Evolutionary conservation across 257 asterid genomes (phyloP).

Genomic region (Ajuga chamaepitys): DNA sequence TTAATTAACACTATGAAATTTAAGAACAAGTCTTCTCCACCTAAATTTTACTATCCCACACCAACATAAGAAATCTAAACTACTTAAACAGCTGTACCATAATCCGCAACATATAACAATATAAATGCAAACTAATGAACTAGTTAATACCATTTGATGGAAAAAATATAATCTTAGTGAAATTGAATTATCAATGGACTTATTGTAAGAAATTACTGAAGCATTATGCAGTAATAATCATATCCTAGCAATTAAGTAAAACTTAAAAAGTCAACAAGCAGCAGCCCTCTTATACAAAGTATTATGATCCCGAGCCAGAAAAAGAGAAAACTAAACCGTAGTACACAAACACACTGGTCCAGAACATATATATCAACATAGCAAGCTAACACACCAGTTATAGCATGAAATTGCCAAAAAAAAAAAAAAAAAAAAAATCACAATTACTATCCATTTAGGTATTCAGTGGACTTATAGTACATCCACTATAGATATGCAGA

Average conservation of each 20-base stretch:
- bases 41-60: not conserved
- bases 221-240: not conserved
- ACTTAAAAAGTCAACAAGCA: not conserved
- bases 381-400: not conserved
- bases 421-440: not conserved
- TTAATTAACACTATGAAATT: not conserved
- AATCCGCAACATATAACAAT: not conserved
- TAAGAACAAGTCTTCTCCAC: not conserved
- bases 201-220: too few species aligned
- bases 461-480: not conserved
- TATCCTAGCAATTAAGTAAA: not conserved
- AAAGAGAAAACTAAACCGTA: not conserved
- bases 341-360: not conserved
- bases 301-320: not conserved
- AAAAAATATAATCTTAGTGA: too few species aligned
- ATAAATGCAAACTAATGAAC: not conserved
- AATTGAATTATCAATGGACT: too few species aligned
- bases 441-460: not conserved
- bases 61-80: not conserved
- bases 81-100: not conserved
- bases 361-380: not conserved
- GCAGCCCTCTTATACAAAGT: not conserved
- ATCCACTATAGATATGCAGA: not conserved
- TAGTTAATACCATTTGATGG: not conserved
- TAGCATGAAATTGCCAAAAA: not conserved